Evolutionary conservation across 2,329 filamentous ascomycete genomes (phyloP).

Genomic region (Calonectria pseudoreteaudii): DNA sequence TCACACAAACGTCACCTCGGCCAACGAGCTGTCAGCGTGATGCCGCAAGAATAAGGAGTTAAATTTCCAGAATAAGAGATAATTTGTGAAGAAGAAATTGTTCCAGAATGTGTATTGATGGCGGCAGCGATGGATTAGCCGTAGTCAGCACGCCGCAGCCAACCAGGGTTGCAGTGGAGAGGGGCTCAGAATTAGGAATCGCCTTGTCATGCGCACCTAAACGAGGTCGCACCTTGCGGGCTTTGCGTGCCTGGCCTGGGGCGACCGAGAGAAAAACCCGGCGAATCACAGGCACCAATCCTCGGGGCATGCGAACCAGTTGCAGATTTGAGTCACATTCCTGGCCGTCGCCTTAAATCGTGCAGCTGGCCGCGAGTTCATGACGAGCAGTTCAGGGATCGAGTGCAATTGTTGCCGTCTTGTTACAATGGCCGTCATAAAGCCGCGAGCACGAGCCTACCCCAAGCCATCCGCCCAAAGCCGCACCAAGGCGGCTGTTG

Average conservation of each 20-base stretch:
- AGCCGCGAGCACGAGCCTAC: background rate
- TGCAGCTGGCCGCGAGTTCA: background rate
- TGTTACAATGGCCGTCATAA: background rate
- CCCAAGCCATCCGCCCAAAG: background rate
- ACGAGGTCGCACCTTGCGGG: constrained; percentile 3
- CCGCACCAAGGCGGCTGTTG: background rate
- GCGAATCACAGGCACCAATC: constrained; percentile 11
- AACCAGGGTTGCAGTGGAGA: constrained; percentile 13
- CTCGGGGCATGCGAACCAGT: constrained; percentile 12
- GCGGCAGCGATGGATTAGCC: background rate
- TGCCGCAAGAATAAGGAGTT: constrained; percentile 22
- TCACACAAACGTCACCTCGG: background rate
- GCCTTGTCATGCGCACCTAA: constrained; percentile 17
- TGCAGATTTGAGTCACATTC: constrained; percentile 3
- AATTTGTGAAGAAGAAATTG: background rate
- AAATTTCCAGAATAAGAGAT: background rate
- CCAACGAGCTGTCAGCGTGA: constrained; percentile 1
- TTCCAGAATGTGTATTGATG: constrained; percentile 1
- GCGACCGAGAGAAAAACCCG: background rate
- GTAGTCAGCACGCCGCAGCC: background rate
- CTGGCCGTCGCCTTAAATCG: background rate
- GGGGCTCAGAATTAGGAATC: constrained; percentile 29
- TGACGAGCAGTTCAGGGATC: background rate
- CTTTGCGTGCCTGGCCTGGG: constrained; percentile 16
- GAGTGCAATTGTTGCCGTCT: background rate